Percentiles rank a stretch among this genome's conserved stretches.
These are phyloP conservation scores for Bathelium albidoporum DNA, from an alignment of 495 filamentous ascomycete genomes.

Conservation along the genomic window DNA sequence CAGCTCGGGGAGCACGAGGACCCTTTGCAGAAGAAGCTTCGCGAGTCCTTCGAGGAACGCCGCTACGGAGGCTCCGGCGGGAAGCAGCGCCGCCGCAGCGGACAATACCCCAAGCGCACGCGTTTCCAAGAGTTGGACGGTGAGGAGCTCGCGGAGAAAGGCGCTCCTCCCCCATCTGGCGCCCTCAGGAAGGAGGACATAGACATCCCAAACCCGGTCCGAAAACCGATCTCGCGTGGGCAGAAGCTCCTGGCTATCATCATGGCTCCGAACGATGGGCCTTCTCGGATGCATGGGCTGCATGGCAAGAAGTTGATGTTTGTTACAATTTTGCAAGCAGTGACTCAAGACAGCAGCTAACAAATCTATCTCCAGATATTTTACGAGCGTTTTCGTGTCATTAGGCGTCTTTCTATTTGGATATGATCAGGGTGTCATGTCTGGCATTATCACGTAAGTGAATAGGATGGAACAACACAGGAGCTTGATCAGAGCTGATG, in stretches of 20 bases:
- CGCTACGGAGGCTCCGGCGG: conserved; percentile 40
- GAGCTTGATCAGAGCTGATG: conserved; percentile 1
- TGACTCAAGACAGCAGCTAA: neutral
- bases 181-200: conserved; percentile 66
- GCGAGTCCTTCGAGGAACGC: conserved; percentile 5
- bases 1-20: conserved; percentile 76
- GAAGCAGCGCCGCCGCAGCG: conserved; percentile 49
- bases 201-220: conserved; percentile 59
- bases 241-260: conserved; percentile 65
- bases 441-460: conserved; percentile 92
- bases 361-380: conserved; percentile 53
- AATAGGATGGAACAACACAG: neutral
- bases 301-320: conserved; percentile 93
- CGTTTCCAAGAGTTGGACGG: conserved; percentile 39
- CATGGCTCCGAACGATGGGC: conserved; percentile 69
- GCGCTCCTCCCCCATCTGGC: conserved; percentile 29
- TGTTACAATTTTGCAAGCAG: neutral
- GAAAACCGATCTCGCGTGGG: conserved; percentile 48
- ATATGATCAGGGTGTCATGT: conserved; percentile 99
- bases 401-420: conserved; percentile 96
- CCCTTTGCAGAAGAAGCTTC: conserved; percentile 42
- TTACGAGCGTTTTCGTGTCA: conserved; percentile 96
- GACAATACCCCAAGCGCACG: conserved; percentile 40
- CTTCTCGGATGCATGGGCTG: conserved; percentile 68
- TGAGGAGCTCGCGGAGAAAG: conserved; percentile 23